Conservation (phyloP, 208 protist genomes). For the Crithidia sp. region DNA sequence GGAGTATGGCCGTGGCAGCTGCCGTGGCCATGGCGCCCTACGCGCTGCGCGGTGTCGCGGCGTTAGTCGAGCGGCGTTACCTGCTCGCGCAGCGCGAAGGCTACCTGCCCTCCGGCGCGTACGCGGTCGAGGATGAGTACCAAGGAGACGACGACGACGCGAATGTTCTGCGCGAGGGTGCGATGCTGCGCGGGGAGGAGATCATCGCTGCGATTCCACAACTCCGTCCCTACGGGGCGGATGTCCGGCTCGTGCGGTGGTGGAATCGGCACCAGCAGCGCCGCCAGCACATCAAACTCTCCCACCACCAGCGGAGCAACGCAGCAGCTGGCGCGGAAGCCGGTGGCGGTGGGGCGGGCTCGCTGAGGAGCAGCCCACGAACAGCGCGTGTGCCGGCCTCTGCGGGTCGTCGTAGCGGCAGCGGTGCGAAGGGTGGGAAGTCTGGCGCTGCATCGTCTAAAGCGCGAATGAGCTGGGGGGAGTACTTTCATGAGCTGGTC, state of each 20-base stretch:
- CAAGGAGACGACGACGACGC: slow-evolving; percentile 30
- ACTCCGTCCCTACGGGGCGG: slow-evolving; percentile 69
- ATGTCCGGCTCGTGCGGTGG: slow-evolving; percentile 60
- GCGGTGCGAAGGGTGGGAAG: neutral
- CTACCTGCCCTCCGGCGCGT: slow-evolving; percentile 32
- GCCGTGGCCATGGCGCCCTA: slow-evolving; percentile 24
- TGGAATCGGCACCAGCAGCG: slow-evolving; percentile 60
- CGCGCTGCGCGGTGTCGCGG: slow-evolving; percentile 25
- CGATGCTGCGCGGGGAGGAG: slow-evolving; percentile 74
- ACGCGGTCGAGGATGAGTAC: slow-evolving; percentile 33
- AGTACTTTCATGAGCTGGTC: neutral
- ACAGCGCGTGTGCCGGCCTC: neutral
- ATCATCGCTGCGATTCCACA: slow-evolving; percentile 68
- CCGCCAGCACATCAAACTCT: slow-evolving; percentile 23
- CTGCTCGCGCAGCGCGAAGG: slow-evolving; percentile 29
- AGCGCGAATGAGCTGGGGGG: neutral
- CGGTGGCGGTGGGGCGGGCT: neutral
- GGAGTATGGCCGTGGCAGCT: slow-evolving; percentile 24
- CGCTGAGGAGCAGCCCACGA: slow-evolving; percentile 1
- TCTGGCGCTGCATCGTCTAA: neutral
- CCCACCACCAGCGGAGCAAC: slow-evolving; percentile 4
- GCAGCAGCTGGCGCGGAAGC: neutral
- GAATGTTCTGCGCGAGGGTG: slow-evolving; percentile 42
- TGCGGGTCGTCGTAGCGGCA: neutral
- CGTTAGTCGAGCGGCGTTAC: slow-evolving; percentile 27